Base-by-base conservation (phyloP, 768 basidiomycete species). In the Suillus variegatus region DNA sequence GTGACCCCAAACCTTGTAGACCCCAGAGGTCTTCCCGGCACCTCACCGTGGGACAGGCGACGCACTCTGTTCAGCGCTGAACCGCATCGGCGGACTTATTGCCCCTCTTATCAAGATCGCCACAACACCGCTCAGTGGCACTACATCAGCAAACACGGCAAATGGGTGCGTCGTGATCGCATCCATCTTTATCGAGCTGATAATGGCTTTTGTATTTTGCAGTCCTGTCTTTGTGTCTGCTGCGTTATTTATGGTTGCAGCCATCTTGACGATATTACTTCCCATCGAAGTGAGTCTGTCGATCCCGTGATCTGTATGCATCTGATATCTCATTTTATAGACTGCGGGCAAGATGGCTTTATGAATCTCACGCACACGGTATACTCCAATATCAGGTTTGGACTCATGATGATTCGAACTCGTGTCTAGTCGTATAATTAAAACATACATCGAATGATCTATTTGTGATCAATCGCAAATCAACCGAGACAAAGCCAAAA, bases 21-120 rank as follows among this genome's bases (percentile, higher is more conserved):
- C 86, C 9, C 86, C 86, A 1, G 86, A 87, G 70, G 83, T 85
- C 22, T 87, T 88, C 76, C 84, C 86, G 0, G 83, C 84, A 0
- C 82, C 84, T 4, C 84, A 85, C 67, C 81, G 86, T 43, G 86
- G 86, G 3, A 85, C 85, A 0, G 85, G 84, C 12, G 82, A 85
- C 63, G 85, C 85, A 4, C 80, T 80, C 68, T 82, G 74, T 67
- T 79, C 79, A 66, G 82, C 79, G 18, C 77, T 85, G 68, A 86
- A 86, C 69, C 78, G 82, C 43, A 77, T 84, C 47, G 79, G 79
- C 41, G 84, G 82, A 13, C 73, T 85, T 62, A 79, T 84, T 41
- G 78, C 82, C 0, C 84, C 84, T 36, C 75, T 84, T 46, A 82
- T 84, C 71, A 83, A 83, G 66, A 84, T 84, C 47, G 78, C 76